Percentiles rank a stretch among this genome's conserved stretches.
Conservation (phyloP, 2,329 filamentous ascomycete genomes). For the Alternaria angustiovoidea region DNA sequence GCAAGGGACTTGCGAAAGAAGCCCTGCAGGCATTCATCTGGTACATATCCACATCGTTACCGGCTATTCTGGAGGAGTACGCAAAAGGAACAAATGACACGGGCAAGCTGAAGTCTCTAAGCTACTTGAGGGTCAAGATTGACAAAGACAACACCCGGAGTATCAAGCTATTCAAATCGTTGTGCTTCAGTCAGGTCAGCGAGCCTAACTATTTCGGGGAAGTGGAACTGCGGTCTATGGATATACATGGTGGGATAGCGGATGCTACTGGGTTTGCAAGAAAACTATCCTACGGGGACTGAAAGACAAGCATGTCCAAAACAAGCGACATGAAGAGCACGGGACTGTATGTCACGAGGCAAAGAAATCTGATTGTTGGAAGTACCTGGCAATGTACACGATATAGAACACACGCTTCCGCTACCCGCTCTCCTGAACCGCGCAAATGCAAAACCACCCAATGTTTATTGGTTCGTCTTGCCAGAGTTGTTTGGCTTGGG, state of each 20-base stretch:
- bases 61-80: slow-evolving; percentile 67
- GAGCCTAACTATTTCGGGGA: slow-evolving; percentile 73
- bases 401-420: slow-evolving; percentile 49
- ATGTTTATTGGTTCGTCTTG: slow-evolving; percentile 46
- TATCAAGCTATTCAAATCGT: slow-evolving; percentile 66
- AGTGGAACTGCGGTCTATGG: slow-evolving; percentile 56
- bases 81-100: slow-evolving; percentile 16
- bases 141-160: slow-evolving; percentile 64
- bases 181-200: slow-evolving; percentile 64
- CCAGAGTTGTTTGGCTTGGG: slow-evolving; percentile 41
- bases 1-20: slow-evolving; percentile 70
- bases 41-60: slow-evolving; percentile 68
- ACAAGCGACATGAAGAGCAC: neutral
- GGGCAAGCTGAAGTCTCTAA: slow-evolving; percentile 34
- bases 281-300: neutral
- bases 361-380: slow-evolving; percentile 43
- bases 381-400: slow-evolving; percentile 51
- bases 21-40: slow-evolving; percentile 73
- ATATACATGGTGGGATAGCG: neutral
- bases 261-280: neutral
- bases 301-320: neutral
- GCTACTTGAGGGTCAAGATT: slow-evolving; percentile 69
- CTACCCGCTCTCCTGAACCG: slow-evolving; percentile 30
- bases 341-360: slow-evolving; percentile 9
- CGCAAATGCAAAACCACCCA: slow-evolving; percentile 27